Base-by-base conservation (phyloP, 169 alveolate species). In the Plasmodium cynomolgi region DNA sequence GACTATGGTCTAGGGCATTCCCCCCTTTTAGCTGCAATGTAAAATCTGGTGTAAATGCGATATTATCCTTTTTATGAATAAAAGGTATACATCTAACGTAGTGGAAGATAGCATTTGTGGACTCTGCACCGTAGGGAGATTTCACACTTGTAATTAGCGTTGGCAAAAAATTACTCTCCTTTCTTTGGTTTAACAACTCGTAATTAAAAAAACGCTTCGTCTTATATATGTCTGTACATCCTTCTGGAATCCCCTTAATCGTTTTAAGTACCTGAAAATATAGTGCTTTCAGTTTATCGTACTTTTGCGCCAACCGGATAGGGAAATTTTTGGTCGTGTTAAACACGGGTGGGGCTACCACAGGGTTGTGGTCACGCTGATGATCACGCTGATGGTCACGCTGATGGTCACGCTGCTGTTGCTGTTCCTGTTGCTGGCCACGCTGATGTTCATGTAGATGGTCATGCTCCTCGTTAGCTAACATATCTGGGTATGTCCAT, bases 21-120 rank as follows among this genome's bases (percentile, higher is more conserved):
- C 98, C 98, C 4, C 97, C 96, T 93, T 96, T 96, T 81, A 95
- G 83, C 68, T 96, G 93, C 82, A 97, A 34, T 31, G 97, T 93
- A 91, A 97, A 97, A 71, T 96, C 97, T 20, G 98, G 97, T 2
- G 98, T 97, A 86, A 86, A 86, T 6, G 68, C 81, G 3, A 86
- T 47, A 86, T 86, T 86, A 77, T 83, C 95, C 23, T 93, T 95
- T 34, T 90, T 95, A 81, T 92, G 95, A 20, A 91, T 92, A 72
- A 95, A 95, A 20, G 97, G 97, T 34, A 92, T 83, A 41, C 97
- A 95, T 37, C 97, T 47, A 8, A 95, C 93, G 47, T 90, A 95
- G 73, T 95, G 97, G 31, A 95, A 95, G 44, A 95, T 95, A 29
- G 95, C 96, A 20, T 86, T 95, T 17, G 91, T 86, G 9, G 97